phyloP scores from a whole-genome alignment of 148 eudicot species.

The Nyssa sinensis region DNA sequence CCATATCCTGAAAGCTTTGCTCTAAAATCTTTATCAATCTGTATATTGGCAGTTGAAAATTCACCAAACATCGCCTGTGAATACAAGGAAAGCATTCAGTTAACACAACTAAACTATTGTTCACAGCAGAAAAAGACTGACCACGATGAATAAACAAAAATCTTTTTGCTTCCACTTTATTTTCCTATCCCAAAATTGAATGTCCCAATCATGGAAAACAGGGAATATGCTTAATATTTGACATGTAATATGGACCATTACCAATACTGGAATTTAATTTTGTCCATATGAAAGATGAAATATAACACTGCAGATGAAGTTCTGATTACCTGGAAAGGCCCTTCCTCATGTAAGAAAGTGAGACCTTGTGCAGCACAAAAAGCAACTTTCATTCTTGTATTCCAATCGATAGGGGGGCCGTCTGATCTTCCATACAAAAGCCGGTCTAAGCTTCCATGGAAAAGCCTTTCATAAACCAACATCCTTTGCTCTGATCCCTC shows the following conservation, averaged over 20 bases:
- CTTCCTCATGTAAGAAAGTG: conserved; percentile 90
- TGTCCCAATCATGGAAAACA: neutral
- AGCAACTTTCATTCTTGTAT: conserved; percentile 73
- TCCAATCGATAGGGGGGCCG: conserved; percentile 88
- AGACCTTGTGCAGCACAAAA: conserved; percentile 91
- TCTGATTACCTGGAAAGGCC: conserved; percentile 84
- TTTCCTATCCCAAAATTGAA: neutral
- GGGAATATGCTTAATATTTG: neutral
- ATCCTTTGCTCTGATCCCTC: conserved; percentile 80
- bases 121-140: neutral
- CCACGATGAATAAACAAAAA: neutral
- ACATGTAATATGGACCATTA: neutral
- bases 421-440: conserved; percentile 70
- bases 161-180: neutral
- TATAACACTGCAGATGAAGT: neutral
- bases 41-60: conserved; percentile 90
- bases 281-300: too few relatives aligned
- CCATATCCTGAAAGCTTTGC: conserved; percentile 98
- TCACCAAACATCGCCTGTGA: conserved; percentile 92
- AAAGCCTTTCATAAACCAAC: conserved; percentile 89
- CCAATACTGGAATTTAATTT: neutral
- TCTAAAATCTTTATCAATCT: conserved; percentile 90
- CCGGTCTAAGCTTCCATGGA: conserved; percentile 89
- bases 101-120: neutral
- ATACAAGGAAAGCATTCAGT: neutral